Percentiles rank a stretch among this genome's conserved stretches.
Evolutionary conservation across 1,284 basidiomycete species (phyloP).

Genomic region (Fomitopsis pinicola): DNA sequence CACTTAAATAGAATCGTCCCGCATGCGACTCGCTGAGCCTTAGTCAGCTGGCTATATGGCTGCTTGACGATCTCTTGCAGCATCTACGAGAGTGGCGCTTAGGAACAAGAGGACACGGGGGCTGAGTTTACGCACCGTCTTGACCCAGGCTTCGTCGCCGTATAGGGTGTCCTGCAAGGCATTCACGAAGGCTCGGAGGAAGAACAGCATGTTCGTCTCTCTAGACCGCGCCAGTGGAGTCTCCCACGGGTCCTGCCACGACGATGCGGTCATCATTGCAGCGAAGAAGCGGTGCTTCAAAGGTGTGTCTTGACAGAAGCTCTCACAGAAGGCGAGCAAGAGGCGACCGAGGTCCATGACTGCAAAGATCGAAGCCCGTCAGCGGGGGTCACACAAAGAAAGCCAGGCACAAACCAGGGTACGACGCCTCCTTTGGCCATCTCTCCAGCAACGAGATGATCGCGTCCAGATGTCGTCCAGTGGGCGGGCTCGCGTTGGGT

Average conservation of each 20-base stretch:
- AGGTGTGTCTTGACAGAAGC: slow-evolving; percentile 41
- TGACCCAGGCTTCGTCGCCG: slow-evolving; percentile 45
- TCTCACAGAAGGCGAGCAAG: slow-evolving; percentile 63
- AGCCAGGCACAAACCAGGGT: slow-evolving; percentile 61
- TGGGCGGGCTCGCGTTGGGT: slow-evolving; percentile 25
- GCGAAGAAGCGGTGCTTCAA: slow-evolving; percentile 53
- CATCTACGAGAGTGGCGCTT: slow-evolving; percentile 37
- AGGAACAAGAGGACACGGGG: not conserved
- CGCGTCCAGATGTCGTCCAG: slow-evolving; percentile 52
- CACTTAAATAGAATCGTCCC: slow-evolving; percentile 83
- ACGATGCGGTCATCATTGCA: slow-evolving; percentile 63
- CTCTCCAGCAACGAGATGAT: slow-evolving; percentile 65
- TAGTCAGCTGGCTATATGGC: slow-evolving; percentile 55
- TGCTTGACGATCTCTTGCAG: slow-evolving; percentile 47
- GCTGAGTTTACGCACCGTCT: slow-evolving; percentile 34
- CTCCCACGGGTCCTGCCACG: slow-evolving; percentile 58
- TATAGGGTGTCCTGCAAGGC: slow-evolving; percentile 55
- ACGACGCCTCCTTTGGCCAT: slow-evolving; percentile 80
- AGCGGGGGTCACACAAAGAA: not conserved
- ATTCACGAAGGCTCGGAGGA: slow-evolving; percentile 82
- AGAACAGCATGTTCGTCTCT: slow-evolving; percentile 86
- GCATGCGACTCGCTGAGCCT: slow-evolving; percentile 68
- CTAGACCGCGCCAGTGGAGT: slow-evolving; percentile 59
- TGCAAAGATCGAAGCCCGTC: slow-evolving; percentile 26
- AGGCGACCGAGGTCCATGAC: slow-evolving; percentile 88